Conservation (phyloP, 257 asterid species). For the Craterostigma plantagineum region DNA sequence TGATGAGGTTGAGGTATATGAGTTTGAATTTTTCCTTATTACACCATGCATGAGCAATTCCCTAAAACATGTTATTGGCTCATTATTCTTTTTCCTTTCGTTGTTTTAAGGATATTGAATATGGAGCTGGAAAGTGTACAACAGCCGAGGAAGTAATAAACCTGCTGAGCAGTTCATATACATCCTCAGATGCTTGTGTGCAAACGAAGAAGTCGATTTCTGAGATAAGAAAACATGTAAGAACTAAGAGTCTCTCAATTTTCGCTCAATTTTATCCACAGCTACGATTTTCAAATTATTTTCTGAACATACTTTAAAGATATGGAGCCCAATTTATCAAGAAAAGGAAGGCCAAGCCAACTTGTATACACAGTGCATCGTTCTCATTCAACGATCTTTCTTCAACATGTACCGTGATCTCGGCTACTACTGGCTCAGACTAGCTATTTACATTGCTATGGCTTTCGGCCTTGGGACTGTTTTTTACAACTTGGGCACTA, state of each 20-base stretch:
- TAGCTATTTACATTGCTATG: constrained; percentile 26
- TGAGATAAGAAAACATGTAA: constrained; percentile 18
- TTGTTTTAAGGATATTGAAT: constrained; percentile 30
- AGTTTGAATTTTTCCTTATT: neutral
- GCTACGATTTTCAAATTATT: too few species aligned
- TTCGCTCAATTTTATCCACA: too few species aligned
- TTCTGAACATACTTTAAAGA: neutral
- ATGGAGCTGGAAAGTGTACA: constrained; percentile 18
- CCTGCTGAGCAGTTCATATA: constrained; percentile 25
- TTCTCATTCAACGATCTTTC: constrained; percentile 32
- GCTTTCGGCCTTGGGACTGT: constrained; percentile 34
- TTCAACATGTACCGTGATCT: constrained; percentile 45
- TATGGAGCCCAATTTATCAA: constrained; percentile 16
- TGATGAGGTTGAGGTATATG: constrained; percentile 15
- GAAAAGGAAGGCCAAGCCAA: constrained; percentile 26
- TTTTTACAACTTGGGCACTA: constrained; percentile 25
- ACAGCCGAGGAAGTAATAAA: constrained; percentile 24
- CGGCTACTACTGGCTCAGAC: constrained; percentile 61
- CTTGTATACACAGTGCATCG: constrained; percentile 31
- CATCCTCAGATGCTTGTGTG: constrained; percentile 16
- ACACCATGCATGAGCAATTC: neutral
- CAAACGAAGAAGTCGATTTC: constrained; percentile 16
- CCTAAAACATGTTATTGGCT: neutral
- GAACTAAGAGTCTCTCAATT: neutral
- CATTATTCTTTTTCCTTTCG: neutral